Percentiles rank a stretch among this genome's conserved stretches.
Conservation (phyloP, 768 basidiomycete genomes). For the Sarcodon aspratus region DNA sequence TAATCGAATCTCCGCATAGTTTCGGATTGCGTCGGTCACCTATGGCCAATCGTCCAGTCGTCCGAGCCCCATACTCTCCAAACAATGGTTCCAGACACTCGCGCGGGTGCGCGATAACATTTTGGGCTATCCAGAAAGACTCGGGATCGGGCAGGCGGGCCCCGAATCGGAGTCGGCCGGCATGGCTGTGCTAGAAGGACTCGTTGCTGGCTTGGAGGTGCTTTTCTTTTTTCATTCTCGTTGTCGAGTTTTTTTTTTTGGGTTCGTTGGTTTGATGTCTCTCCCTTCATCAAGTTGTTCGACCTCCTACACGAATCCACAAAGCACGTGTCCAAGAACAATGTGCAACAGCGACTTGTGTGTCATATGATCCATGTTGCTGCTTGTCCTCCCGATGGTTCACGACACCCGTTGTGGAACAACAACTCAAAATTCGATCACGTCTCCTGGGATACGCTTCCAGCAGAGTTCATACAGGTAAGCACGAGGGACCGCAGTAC, state of each 20-base stretch:
- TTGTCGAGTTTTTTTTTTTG: neutral
- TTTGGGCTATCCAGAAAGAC: neutral
- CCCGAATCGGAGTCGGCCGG: neutral
- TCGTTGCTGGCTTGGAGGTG: neutral
- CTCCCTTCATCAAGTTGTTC: neutral
- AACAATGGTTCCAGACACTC: neutral
- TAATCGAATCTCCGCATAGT: neutral
- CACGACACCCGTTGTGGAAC: neutral
- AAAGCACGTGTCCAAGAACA: neutral
- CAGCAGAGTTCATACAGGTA: neutral
- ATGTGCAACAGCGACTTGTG: neutral
- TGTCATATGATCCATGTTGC: neutral
- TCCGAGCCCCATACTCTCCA: neutral
- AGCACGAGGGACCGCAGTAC: neutral
- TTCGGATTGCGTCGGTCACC: neutral
- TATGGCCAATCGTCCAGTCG: neutral
- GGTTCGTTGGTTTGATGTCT: neutral
- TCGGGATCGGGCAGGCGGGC: neutral
- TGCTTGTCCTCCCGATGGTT: neutral
- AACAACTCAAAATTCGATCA: neutral
- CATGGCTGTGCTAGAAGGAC: neutral
- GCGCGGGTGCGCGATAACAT: neutral
- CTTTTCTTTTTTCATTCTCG: neutral
- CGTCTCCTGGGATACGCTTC: neutral
- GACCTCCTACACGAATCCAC: neutral